These are phyloP conservation scores for Solanum bulbocastanum DNA, from an alignment of 257 asterid genomes.

Conservation along the genomic window DNA sequence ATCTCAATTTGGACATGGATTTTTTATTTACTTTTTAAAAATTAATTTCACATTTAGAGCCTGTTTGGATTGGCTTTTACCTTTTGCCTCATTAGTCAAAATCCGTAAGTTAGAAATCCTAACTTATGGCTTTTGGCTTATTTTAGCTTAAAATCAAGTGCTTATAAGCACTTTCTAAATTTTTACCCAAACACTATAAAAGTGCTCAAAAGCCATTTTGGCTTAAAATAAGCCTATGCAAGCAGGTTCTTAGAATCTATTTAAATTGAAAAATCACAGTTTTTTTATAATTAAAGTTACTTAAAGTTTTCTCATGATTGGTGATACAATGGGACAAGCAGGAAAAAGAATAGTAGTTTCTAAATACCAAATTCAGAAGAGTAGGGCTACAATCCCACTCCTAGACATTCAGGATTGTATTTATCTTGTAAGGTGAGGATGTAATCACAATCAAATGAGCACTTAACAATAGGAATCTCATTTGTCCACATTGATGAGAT, in stretches of 20 bases:
- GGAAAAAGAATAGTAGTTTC: background rate
- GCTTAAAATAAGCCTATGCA: background rate
- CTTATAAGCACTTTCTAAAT: background rate
- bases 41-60: background rate
- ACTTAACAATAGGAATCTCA: background rate
- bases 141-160: background rate
- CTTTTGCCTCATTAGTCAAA: background rate
- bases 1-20: background rate
- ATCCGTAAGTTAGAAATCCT: background rate
- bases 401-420: background rate
- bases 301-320: background rate
- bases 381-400: background rate
- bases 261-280: background rate
- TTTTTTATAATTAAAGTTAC: background rate
- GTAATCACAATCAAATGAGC: background rate
- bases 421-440: background rate
- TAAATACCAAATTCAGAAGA: background rate
- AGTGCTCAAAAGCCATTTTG: background rate
- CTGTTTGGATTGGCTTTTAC: background rate
- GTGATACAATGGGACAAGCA: background rate
- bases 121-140: background rate
- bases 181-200: background rate
- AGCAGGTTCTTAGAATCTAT: background rate
- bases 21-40: background rate
- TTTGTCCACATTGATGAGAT: background rate